Evolutionary conservation across 305 asterid species (phyloP).

Genomic region (Fraxinus baroniana): DNA sequence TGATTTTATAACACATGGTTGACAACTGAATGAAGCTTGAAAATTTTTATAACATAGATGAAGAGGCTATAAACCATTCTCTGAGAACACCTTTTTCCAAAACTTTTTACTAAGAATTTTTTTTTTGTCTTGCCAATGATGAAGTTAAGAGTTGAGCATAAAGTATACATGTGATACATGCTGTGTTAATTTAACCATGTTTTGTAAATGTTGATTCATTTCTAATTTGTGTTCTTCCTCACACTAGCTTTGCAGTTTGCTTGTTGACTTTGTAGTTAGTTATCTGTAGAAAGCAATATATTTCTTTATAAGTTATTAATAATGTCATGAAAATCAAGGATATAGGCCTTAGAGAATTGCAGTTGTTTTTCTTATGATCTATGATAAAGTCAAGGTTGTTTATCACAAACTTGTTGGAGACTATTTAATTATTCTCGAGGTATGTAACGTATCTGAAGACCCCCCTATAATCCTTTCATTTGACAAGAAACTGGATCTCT

Average conservation of each 20-base stretch:
- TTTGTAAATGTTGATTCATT: background rate
- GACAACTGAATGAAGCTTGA: background rate
- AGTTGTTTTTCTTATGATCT: background rate
- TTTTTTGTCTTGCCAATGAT: background rate
- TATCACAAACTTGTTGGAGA: background rate
- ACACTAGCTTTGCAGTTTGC: background rate
- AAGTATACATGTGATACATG: background rate
- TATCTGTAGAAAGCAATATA: background rate
- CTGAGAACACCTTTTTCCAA: background rate
- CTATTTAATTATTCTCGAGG: background rate
- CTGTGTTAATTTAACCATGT: background rate
- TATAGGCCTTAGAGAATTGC: background rate
- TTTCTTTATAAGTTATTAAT: background rate
- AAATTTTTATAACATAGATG: background rate
- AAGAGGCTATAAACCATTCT: background rate
- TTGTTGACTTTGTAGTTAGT: background rate
- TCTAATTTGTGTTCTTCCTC: background rate
- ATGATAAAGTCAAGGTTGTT: background rate
- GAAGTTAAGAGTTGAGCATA: slow-evolving; percentile 7
- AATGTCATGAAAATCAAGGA: background rate
- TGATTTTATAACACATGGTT: background rate
- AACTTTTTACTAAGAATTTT: background rate
- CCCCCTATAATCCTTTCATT: background rate
- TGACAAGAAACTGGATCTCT: background rate
- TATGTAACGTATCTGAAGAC: background rate